Percentiles rank a stretch among this genome's conserved stretches.
These are phyloP conservation scores for Euphrasia confusa DNA, from an alignment of 257 asterid species.

Conservation along the genomic window DNA sequence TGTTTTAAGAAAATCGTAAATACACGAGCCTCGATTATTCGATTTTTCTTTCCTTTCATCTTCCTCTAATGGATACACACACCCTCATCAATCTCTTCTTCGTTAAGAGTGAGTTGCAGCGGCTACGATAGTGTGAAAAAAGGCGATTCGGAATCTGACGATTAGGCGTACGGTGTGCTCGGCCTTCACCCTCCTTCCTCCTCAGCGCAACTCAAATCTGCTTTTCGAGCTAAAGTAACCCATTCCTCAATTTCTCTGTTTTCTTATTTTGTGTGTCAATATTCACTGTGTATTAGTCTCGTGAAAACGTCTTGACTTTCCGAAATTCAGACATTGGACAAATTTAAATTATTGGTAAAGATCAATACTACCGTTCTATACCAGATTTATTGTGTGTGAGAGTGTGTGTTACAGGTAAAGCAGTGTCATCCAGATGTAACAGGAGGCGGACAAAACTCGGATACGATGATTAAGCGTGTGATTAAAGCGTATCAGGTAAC, in stretches of 20 bases:
- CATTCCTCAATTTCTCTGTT: not conserved
- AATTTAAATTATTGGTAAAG: no score
- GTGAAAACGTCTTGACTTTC: no score
- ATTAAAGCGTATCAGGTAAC: constrained; percentile 83
- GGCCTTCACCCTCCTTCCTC: constrained; percentile 64
- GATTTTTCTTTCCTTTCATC: no score
- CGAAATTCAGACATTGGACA: no score
- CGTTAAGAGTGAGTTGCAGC: constrained; percentile 33
- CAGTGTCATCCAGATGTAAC: constrained; percentile 83
- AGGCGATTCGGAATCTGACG: constrained; percentile 33
- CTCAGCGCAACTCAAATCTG: constrained; percentile 63
- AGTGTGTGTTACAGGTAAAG: constrained; percentile 48
- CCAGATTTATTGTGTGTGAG: not conserved
- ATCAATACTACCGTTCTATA: no score
- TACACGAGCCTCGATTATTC: no score
- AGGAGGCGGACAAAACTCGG: constrained; percentile 45
- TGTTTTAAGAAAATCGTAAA: no score
- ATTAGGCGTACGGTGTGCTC: constrained; percentile 59
- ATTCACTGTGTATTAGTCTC: no score
- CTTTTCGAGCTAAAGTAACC: constrained; percentile 73
- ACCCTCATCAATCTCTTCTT: constrained; percentile 13
- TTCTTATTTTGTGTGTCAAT: not conserved
- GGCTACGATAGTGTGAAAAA: constrained; percentile 15
- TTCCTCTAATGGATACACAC: no score
- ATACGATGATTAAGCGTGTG: constrained; percentile 69